Percentiles rank a stretch among this genome's conserved stretches.
Evolutionary conservation across 1,139 yeast genomes (phyloP).

Genomic region (Geotrichum siamense): DNA sequence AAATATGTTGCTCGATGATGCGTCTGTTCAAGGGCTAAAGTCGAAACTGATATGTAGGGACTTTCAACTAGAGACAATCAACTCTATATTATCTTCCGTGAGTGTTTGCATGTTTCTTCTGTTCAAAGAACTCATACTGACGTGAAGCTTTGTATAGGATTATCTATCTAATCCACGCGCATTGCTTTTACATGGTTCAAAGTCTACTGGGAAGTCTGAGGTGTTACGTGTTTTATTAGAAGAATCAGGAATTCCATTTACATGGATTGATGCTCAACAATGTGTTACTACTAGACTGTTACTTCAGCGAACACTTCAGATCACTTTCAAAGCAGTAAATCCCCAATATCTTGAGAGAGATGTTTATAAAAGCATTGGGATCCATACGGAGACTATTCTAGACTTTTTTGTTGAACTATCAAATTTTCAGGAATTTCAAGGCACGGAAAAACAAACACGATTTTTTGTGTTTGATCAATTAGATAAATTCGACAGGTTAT

Average conservation of each 20-base stretch:
- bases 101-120: not conserved
- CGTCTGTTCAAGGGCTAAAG: slow-evolving; percentile 8
- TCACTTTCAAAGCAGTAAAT: slow-evolving; percentile 22
- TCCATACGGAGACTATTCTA: slow-evolving; percentile 43
- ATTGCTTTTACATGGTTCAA: slow-evolving; percentile 32
- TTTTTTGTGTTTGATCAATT: slow-evolving; percentile 49
- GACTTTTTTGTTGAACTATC: slow-evolving; percentile 42
- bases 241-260: slow-evolving; percentile 18
- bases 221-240: slow-evolving; percentile 23
- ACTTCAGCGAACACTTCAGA: slow-evolving; percentile 33
- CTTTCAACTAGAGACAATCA: slow-evolving; percentile 17
- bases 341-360: slow-evolving; percentile 1
- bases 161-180: slow-evolving; percentile 26
- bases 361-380: slow-evolving; percentile 22
- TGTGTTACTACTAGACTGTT: slow-evolving; percentile 34
- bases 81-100: slow-evolving; percentile 15
- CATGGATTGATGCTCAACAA: slow-evolving; percentile 33
- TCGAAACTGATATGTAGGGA: slow-evolving; percentile 14
- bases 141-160: slow-evolving; percentile 11
- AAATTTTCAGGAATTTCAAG: slow-evolving; percentile 35
- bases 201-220: slow-evolving; percentile 32
- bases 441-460: slow-evolving; percentile 20
- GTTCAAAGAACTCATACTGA: not conserved
- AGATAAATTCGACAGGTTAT: slow-evolving; percentile 44
- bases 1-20: slow-evolving; percentile 13